Evolutionary conservation across 1,284 basidiomycete species (phyloP).

Genomic region (Sphaerobolus stellatus): DNA sequence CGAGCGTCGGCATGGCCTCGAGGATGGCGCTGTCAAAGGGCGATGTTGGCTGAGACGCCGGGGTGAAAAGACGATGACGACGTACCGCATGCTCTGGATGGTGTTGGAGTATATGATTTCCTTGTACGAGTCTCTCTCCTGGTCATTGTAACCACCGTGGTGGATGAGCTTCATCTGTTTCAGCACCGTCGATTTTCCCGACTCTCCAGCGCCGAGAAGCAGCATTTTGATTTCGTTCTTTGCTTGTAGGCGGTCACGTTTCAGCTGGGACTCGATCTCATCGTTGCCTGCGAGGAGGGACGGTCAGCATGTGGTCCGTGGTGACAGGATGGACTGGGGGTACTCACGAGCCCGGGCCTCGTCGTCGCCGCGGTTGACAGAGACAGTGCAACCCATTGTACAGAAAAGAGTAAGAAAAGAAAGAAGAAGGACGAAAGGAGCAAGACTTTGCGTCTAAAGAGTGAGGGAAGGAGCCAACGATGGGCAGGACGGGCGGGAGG

Average conservation of each 20-base stretch:
- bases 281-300: slow-evolving; percentile 66
- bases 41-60: not conserved
- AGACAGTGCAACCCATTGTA: slow-evolving; percentile 74
- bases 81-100: slow-evolving; percentile 90
- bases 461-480: too few relatives aligned
- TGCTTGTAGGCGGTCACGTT: slow-evolving; percentile 86
- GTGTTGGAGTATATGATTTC: slow-evolving; percentile 98
- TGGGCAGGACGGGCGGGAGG: too few relatives aligned
- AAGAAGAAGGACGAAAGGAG: not conserved
- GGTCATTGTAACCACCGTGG: slow-evolving; percentile 86
- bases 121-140: slow-evolving; percentile 93
- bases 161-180: slow-evolving; percentile 98
- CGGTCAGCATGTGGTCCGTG: slow-evolving; percentile 1
- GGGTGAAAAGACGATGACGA: slow-evolving; percentile 9
- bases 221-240: slow-evolving; percentile 97
- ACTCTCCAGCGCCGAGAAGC: slow-evolving; percentile 89
- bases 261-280: slow-evolving; percentile 95
- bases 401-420: slow-evolving; percentile 1
- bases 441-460: too few relatives aligned
- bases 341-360: slow-evolving; percentile 81
- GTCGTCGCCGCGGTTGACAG: slow-evolving; percentile 54
- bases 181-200: slow-evolving; percentile 90
- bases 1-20: slow-evolving; percentile 82
- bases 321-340: not conserved
- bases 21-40: slow-evolving; percentile 70